Evolutionary conservation across 75 land plant genomes (phyloP), one percentile per base, ranked within the genome.

Genomic region (Chamaecyparis obtusa): DNA sequence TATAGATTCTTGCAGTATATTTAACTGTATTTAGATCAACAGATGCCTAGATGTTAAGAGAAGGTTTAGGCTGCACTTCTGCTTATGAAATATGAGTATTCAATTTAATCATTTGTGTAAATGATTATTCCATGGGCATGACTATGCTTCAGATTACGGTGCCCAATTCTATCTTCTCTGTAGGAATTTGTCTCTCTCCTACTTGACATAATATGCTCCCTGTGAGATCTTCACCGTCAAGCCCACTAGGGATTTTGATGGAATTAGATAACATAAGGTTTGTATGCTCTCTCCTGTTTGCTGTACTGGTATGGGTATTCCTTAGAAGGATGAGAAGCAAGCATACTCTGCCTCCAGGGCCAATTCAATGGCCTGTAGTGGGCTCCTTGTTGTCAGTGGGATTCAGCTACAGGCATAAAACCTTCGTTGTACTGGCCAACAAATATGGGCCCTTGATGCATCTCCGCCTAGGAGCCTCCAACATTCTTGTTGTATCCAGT

Each of bases 381-480:
- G 90, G 90, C 9, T 78, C 88, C 37, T 32, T 89, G 30, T 87
- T 87, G 32, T 80, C 90, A 14, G 74, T 89, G 48, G 89, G 90
- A 41, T 87, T 87, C 30, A 43, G 39, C 6, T 48, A 54, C 67
- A 88, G 88, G 71, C 91, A 89, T 51, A 32, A 49, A 27, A 64
- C 91, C 46, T 67, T 90, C 27, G 91, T 90, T 8, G 37, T 5
- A 32, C 86, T 88, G 35, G 90, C 91, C 3, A 56, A 85, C 84
- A 74, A 44, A 67, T 86, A 86, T 19, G 91, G 91, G 3, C 91
- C 91, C 44, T 19, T 90, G 72, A 79, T 90, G 91, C 90, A 85
- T 33, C 88, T 90, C 64, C 56, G 88, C 43, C 91, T 90, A 51
- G 91, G 91, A 5, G 56, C 82, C 9, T 33, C 72, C 4, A 67